Evolutionary conservation across 176 grass and related monocot genomes (phyloP).

Genomic region (Carex parvula): DNA sequence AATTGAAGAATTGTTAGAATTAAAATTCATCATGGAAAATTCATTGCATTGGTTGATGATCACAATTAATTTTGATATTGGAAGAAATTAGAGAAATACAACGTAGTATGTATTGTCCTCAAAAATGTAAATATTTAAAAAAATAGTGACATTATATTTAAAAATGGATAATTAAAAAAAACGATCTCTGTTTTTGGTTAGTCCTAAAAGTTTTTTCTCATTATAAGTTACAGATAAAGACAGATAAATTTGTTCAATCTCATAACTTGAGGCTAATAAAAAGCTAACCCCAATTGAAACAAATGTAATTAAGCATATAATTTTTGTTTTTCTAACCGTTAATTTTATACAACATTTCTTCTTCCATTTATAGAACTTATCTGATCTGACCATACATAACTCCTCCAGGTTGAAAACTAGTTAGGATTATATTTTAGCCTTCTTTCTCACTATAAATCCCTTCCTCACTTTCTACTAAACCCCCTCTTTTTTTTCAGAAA

Average conservation of each 20-base stretch:
- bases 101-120: too few species aligned
- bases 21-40: too few species aligned
- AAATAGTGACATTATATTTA: too few species aligned
- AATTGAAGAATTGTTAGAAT: too few species aligned
- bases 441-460: neutral
- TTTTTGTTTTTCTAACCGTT: neutral
- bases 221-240: neutral
- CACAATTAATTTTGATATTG: too few species aligned
- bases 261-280: neutral
- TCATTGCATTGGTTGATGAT: too few species aligned
- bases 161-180: neutral
- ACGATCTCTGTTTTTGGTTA: neutral
- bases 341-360: neutral
- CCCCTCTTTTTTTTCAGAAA: neutral
- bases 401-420: neutral
- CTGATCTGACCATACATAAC: neutral
- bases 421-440: neutral
- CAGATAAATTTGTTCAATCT: neutral
- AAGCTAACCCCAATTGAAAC: neutral
- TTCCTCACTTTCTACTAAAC: neutral
- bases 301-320: neutral
- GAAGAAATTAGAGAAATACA: too few species aligned
- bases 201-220: neutral
- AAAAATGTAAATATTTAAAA: too few species aligned
- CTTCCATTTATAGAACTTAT: neutral